phyloP scores from a whole-genome alignment of 768 basidiomycete genomes.

The Mycena pura region DNA sequence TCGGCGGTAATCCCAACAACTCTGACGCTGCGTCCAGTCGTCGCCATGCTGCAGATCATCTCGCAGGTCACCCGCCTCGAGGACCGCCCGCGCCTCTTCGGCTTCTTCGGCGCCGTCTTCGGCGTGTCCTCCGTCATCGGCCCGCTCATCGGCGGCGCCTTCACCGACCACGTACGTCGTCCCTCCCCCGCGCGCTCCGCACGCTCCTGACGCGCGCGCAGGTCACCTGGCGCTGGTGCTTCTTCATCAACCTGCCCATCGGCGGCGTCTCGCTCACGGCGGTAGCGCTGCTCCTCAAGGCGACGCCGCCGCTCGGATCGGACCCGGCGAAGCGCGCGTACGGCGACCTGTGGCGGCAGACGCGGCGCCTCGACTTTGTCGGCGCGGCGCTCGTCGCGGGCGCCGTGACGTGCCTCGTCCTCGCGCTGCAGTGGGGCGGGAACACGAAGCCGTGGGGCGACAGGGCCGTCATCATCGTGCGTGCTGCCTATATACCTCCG shows the following conservation, averaged over 20 bases:
- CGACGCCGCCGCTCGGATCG: constrained; percentile 22
- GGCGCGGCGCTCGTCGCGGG: constrained; percentile 44
- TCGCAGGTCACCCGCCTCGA: constrained; percentile 45
- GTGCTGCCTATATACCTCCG: not conserved
- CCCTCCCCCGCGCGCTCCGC: not conserved
- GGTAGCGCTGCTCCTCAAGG: constrained; percentile 19
- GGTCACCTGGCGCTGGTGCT: constrained; percentile 7
- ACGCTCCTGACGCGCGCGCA: not conserved
- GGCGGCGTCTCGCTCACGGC: constrained; percentile 25
- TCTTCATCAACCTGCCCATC: constrained; percentile 29
- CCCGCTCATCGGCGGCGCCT: constrained; percentile 37
- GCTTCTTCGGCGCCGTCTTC: constrained; percentile 34
- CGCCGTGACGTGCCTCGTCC: constrained; percentile 42
- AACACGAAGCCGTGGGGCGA: constrained; percentile 47
- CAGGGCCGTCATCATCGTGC: constrained; percentile 23
- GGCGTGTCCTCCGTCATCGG: constrained; percentile 26
- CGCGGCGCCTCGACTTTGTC: constrained; percentile 42
- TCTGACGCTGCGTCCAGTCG: not conserved
- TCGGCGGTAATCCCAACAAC: not conserved
- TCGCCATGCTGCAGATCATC: constrained; percentile 34
- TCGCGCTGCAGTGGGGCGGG: constrained; percentile 54
- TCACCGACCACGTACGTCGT: constrained; percentile 29
- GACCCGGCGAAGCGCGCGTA: constrained; percentile 14
- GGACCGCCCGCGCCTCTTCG: constrained; percentile 34
- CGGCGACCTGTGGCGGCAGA: constrained; percentile 19